These are phyloP conservation scores for Emericellopsis cladophorae DNA, from an alignment of 2,329 filamentous ascomycete species.

Conservation along the genomic window DNA sequence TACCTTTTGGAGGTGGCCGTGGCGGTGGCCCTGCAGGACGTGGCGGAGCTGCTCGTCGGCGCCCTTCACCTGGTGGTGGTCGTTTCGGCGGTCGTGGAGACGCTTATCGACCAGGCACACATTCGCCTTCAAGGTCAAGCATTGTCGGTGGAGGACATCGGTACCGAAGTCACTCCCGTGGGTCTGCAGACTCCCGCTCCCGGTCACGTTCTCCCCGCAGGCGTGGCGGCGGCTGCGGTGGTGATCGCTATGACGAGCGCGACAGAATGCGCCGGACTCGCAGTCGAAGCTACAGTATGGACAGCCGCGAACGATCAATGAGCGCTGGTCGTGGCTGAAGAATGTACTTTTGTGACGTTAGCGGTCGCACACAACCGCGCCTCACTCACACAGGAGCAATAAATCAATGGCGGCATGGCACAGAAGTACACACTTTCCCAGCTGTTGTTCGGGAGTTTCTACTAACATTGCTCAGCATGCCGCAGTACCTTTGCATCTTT, in stretches of 20 bases:
- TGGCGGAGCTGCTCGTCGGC: conserved; percentile 22
- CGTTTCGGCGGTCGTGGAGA: conserved; percentile 34
- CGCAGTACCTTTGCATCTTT: no score
- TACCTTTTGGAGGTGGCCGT: conserved; percentile 17
- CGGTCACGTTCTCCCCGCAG: conserved; percentile 28
- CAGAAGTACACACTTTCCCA: no score
- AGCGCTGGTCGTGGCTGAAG: no score
- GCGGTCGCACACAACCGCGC: no score
- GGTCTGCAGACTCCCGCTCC: conserved; percentile 34
- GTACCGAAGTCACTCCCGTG: conserved; percentile 30
- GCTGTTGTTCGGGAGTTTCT: no score
- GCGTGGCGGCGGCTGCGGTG: conserved; percentile 15
- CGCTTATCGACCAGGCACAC: conserved; percentile 49
- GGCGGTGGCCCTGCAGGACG: conserved; percentile 18
- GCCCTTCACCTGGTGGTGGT: conserved; percentile 16
- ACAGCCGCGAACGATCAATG: conserved; percentile 10
- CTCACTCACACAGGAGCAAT: no score
- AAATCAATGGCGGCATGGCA: no score
- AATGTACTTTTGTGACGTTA: no score
- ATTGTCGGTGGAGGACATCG: conserved; percentile 17
- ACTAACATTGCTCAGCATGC: no score
- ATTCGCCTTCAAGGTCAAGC: conserved; percentile 31
- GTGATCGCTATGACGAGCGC: conserved; percentile 15
- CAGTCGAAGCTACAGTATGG: conserved; percentile 21
- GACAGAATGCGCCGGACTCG: conserved; percentile 28